These are phyloP conservation scores for Pseudogymnoascus sp. DNA, from an alignment of 2,329 filamentous ascomycete species.

Conservation along the genomic window DNA sequence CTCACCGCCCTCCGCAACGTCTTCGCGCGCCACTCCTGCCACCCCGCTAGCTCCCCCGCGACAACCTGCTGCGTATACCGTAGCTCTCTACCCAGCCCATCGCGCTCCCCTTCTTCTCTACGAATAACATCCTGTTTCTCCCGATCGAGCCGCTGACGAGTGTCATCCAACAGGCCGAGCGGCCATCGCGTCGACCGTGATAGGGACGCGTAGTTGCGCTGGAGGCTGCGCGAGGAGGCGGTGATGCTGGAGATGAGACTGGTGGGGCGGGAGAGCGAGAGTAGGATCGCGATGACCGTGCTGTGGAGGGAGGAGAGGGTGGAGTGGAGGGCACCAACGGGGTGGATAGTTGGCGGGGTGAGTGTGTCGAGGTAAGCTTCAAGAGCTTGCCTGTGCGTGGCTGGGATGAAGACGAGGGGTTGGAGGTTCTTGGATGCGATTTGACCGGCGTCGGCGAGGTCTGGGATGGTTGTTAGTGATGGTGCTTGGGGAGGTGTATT, in stretches of 20 bases:
- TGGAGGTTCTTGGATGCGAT: constrained; percentile 45
- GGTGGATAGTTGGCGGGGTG: constrained; percentile 61
- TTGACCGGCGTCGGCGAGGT: constrained; percentile 59
- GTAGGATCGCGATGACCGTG: constrained; percentile 73
- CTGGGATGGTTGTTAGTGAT: constrained; percentile 35
- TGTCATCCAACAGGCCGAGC: constrained; percentile 76
- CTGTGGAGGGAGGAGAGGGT: constrained; percentile 72
- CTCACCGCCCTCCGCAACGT: constrained; percentile 67
- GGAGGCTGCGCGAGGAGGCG: constrained; percentile 65
- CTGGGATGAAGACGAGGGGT: constrained; percentile 59
- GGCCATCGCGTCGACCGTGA: constrained; percentile 72
- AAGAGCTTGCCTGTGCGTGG: constrained; percentile 60
- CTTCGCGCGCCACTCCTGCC: constrained; percentile 81
- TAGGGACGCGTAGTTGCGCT: constrained; percentile 69
- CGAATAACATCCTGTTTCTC: constrained; percentile 77
- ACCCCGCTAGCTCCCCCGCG: constrained; percentile 81
- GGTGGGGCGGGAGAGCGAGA: constrained; percentile 69
- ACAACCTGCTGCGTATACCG: constrained; percentile 91
- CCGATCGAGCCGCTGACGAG: constrained; percentile 69
- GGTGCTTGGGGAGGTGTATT: background rate
- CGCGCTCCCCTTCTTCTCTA: constrained; percentile 61
- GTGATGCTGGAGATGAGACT: constrained; percentile 69
- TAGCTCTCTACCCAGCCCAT: constrained; percentile 70
- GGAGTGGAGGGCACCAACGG: constrained; percentile 65
- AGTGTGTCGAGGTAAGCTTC: constrained; percentile 62